These are phyloP conservation scores for Pythium grandisporangium DNA, from an alignment of 352 stramenopile species.

Conservation along the genomic window DNA sequence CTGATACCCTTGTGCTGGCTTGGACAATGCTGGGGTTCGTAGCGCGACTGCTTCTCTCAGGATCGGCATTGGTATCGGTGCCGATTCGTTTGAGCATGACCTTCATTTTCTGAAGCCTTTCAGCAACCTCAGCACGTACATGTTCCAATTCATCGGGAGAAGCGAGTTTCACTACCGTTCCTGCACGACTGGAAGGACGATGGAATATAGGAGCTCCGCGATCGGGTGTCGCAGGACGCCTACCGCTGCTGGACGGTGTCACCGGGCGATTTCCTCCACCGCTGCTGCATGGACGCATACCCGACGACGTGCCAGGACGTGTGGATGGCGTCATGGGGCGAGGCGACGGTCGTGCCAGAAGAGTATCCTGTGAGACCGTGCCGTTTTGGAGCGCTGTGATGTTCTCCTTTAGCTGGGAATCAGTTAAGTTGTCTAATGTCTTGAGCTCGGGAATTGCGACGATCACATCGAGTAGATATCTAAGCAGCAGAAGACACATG, in stretches of 20 bases:
- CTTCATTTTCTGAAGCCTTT: slow-evolving; percentile 53
- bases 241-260: slow-evolving; percentile 13
- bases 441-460: slow-evolving; percentile 36
- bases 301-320: slow-evolving; percentile 12
- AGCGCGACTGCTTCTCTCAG: too few relatives aligned
- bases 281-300: slow-evolving; percentile 24
- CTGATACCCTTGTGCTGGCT: too few relatives aligned
- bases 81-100: slow-evolving; percentile 32
- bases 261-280: slow-evolving; percentile 16
- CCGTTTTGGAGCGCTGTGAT: slow-evolving; percentile 35
- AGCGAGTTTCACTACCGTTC: slow-evolving; percentile 37
- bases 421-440: slow-evolving; percentile 49
- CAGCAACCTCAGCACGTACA: slow-evolving; percentile 34
- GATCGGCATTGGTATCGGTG: neutral
- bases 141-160: slow-evolving; percentile 31
- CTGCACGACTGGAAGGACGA: slow-evolving; percentile 36
- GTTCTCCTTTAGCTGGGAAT: slow-evolving; percentile 30
- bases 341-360: slow-evolving; percentile 11
- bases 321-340: slow-evolving; percentile 28
- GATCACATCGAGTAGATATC: slow-evolving; percentile 40
- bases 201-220: slow-evolving; percentile 33
- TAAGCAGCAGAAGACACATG: too few relatives aligned
- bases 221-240: slow-evolving; percentile 22
- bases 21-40: too few relatives aligned
- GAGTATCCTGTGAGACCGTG: slow-evolving; percentile 19